Percentiles rank a stretch among this genome's conserved stretches.
phyloP scores from a whole-genome alignment of 805 yeast genomes.

The Candida ficus region DNA sequence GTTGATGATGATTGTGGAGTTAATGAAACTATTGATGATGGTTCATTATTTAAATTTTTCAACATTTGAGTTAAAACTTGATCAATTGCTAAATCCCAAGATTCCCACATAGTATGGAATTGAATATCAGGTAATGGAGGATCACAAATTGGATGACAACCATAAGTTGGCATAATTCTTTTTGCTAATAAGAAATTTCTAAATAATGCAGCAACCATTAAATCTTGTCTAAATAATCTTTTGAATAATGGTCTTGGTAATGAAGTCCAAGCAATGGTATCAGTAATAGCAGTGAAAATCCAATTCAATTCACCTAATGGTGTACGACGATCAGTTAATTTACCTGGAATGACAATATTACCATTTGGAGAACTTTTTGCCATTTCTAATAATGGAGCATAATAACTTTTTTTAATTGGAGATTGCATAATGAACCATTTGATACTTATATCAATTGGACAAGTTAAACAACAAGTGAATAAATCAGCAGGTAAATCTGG shows the following conservation, averaged over 20 bases:
- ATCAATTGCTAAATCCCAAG: slow-evolving; percentile 97
- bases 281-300: slow-evolving; percentile 97
- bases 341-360: slow-evolving; percentile 76
- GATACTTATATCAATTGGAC: slow-evolving; percentile 92
- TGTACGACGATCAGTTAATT: slow-evolving; percentile 86
- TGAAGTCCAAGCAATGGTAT: slow-evolving; percentile 96
- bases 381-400: slow-evolving; percentile 33
- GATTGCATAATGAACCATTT: slow-evolving; percentile 88
- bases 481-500: slow-evolving; percentile 95
- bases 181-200: slow-evolving; percentile 89
- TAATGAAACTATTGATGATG: slow-evolving; percentile 19
- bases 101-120: slow-evolving; percentile 92
- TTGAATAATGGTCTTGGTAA: slow-evolving; percentile 85
- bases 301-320: slow-evolving; percentile 95
- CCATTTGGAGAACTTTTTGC: slow-evolving; percentile 29
- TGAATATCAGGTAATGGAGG: slow-evolving; percentile 87
- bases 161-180: slow-evolving; percentile 87
- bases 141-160: slow-evolving; percentile 91
- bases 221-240: slow-evolving; percentile 85
- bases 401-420: slow-evolving; percentile 46
- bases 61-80: slow-evolving; percentile 78
- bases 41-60: slow-evolving; percentile 33
- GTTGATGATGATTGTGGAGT: slow-evolving; percentile 3
- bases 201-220: slow-evolving; percentile 94
- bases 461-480: slow-evolving; percentile 90